Evolutionary conservation across 2,329 filamentous ascomycete species (phyloP), one percentile per base, ranked within the genome.

Genomic region (Immersiporthe knoxdaviesiana): DNA sequence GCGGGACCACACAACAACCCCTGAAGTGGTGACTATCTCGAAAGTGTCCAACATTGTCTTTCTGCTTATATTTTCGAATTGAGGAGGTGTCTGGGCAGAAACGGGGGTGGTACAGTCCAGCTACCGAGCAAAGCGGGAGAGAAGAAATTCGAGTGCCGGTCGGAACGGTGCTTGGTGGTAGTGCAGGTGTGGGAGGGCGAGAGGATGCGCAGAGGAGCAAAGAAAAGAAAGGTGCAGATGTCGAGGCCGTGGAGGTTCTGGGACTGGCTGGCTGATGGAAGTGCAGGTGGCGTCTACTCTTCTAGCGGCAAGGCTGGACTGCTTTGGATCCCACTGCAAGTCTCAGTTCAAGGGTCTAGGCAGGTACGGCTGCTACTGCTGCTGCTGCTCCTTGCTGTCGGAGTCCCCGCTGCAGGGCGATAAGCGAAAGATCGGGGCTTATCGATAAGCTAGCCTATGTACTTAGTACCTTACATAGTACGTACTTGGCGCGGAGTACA

Each of bases 1-100:
- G 78, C 92, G 91, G 71, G 95, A 97, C 96, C 96, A 99, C 67
- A 99, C 88, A 69, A 99, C 96, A 72, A 99, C 94, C 68, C 96
- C 96, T 3, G 94, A 97, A 50, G 95, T 97, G 71, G 95, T 97
- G 71, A 99, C 82, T 74, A 99, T 96, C 81, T 99, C 95, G 79
- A 99, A 99, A 21, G 92, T 91, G 83, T 99, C 96, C 81, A 99
- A 83, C 95, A 98, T 98, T 98, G 74, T 79, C n/a, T 10, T 79
- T n/a, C 2, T 75, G 68, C n/a, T n/a, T n/a, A n/a, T n/a, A 14
- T 30, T 61, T 21, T 39, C 21, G 21, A 11, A 50, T 30, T 32
- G 14, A 12, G 41, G 5, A 12, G n/a, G 8, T 12, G 8, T 12
- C 41, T 61, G 52, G 24, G 24, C 10, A n/a, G n/a, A n/a, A n/a